Evolutionary conservation across 495 filamentous ascomycete genomes (phyloP).

Genomic region (Penicillium roqueforti): DNA sequence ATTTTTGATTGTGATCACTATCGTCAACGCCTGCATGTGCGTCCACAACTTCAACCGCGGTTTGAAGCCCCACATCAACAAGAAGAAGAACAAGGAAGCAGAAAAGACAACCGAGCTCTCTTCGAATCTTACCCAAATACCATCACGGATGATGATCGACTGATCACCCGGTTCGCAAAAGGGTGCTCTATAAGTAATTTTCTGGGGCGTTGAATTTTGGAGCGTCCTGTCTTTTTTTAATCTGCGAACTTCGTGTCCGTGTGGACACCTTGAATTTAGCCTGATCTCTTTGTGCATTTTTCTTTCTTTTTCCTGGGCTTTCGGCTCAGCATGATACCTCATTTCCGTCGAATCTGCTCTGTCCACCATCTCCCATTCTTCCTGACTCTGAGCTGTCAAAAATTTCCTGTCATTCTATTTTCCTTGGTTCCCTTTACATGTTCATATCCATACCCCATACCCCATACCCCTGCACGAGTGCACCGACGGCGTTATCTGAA

Average conservation of each 20-base stretch:
- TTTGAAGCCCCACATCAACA: constrained; percentile 78
- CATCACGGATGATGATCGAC: constrained; percentile 87
- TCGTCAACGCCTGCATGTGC: constrained; percentile 81
- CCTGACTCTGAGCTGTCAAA: constrained; percentile 5
- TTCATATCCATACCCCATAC: constrained; percentile 9
- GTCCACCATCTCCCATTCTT: background rate
- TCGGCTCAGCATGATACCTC: constrained; percentile 37
- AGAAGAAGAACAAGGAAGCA: constrained; percentile 54
- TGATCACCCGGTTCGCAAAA: constrained; percentile 31
- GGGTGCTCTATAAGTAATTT: constrained; percentile 18
- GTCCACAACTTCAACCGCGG: constrained; percentile 87
- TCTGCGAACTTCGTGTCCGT: constrained; percentile 13
- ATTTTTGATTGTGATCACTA: constrained; percentile 80
- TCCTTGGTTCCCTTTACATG: constrained; percentile 17
- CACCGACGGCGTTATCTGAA: constrained; percentile 11
- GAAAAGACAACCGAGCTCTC: constrained; percentile 76
- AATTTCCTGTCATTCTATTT: constrained; percentile 26
- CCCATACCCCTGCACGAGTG: constrained; percentile 3
- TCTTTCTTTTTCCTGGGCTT: constrained; percentile 22
- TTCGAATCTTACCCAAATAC: constrained; percentile 45
- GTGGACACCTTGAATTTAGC: constrained; percentile 23
- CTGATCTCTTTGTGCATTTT: constrained; percentile 19
- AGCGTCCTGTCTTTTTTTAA: constrained; percentile 10
- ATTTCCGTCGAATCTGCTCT: constrained; percentile 15
- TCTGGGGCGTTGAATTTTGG: constrained; percentile 14